Conservation (phyloP, 2,329 filamentous ascomycete species). For the Nigrospora oryzae region DNA sequence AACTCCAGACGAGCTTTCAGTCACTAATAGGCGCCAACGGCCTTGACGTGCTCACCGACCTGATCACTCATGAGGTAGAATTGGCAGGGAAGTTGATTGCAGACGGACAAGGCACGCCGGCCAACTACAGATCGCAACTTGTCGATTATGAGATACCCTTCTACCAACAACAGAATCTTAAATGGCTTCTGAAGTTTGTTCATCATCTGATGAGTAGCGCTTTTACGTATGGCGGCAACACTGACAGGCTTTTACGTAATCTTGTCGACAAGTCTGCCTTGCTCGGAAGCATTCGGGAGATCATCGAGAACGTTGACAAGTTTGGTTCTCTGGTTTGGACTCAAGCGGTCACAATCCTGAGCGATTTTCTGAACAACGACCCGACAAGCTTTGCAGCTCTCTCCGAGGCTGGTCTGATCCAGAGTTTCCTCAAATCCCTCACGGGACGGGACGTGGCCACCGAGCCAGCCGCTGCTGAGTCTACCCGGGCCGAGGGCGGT, state of each 20-base stretch:
- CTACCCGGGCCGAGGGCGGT: constrained; percentile 20
- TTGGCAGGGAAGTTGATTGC: constrained; percentile 59
- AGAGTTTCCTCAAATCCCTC: constrained; percentile 75
- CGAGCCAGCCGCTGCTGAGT: constrained; percentile 20
- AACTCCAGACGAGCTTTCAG: constrained; percentile 75
- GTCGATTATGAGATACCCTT: constrained; percentile 93
- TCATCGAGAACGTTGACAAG: constrained; percentile 68
- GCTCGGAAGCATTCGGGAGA: constrained; percentile 66
- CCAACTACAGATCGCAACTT: constrained; percentile 65
- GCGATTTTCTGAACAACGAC: constrained; percentile 97
- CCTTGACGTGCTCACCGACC: constrained; percentile 80
- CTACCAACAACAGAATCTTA: constrained; percentile 85
- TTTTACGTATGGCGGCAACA: constrained; percentile 63
- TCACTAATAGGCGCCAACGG: constrained; percentile 75
- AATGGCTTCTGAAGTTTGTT: constrained; percentile 91
- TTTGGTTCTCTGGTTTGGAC: constrained; percentile 97
- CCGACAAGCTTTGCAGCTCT: constrained; percentile 96
- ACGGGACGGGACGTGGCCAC: constrained; percentile 44
- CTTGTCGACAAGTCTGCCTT: constrained; percentile 88
- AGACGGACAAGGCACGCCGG: constrained; percentile 60
- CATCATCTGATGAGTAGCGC: constrained; percentile 87
- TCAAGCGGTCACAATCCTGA: constrained; percentile 82
- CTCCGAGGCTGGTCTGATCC: constrained; percentile 84
- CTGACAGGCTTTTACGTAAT: constrained; percentile 84
- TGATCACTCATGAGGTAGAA: constrained; percentile 72